Conservation (phyloP, 495 filamentous ascomycete species). For the Stereocaulon alpinum region DNA sequence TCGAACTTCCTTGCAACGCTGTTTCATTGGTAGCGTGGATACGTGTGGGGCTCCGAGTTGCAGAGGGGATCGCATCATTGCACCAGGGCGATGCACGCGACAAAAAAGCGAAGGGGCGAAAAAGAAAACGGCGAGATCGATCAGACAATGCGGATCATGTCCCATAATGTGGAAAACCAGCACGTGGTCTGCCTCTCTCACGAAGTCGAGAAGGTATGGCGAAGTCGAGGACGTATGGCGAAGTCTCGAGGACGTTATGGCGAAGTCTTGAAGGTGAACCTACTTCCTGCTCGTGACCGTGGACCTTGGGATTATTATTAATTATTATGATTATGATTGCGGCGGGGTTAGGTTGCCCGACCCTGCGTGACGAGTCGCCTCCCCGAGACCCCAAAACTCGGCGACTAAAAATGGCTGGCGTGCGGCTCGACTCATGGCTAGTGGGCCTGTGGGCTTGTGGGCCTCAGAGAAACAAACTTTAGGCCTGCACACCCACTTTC, state of each 20-base stretch:
- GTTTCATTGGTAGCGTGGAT: slow-evolving; percentile 2
- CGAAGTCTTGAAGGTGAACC: neutral
- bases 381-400: slow-evolving; percentile 10
- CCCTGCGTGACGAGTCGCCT: too few relatives aligned
- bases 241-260: neutral
- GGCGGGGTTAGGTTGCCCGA: slow-evolving; percentile 17
- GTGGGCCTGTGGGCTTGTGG: slow-evolving; percentile 9
- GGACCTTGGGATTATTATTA: too few relatives aligned
- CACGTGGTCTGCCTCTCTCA: neutral
- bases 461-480: slow-evolving; percentile 14
- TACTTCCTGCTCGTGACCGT: neutral
- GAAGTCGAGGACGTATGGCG: neutral
- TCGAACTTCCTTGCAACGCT: neutral
- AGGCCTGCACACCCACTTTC: slow-evolving; percentile 17
- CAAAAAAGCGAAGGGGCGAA: slow-evolving; percentile 2
- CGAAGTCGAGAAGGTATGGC: neutral
- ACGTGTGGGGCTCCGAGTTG: slow-evolving; percentile 2
- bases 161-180: neutral
- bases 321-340: neutral
- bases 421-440: slow-evolving; percentile 22
- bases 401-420: slow-evolving; percentile 22
- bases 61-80: neutral
- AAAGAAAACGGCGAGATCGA: neutral
- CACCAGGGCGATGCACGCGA: neutral
- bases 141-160: neutral